These are phyloP conservation scores for Botrytis aclada DNA, from an alignment of 2,329 filamentous ascomycete species.

Conservation along the genomic window DNA sequence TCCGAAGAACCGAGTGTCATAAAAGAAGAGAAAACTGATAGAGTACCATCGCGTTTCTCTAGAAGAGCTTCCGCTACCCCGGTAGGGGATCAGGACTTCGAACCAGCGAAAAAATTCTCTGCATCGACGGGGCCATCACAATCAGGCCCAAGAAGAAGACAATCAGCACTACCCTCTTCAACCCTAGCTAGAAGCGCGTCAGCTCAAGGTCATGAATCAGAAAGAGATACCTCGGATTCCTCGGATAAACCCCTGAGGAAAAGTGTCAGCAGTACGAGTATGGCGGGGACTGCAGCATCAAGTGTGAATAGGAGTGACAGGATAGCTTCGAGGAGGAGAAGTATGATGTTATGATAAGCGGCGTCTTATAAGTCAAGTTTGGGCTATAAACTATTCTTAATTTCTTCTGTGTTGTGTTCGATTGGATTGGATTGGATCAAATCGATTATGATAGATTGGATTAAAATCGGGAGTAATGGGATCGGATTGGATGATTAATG, in stretches of 20 bases:
- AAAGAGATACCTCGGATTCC: slow-evolving; percentile 21
- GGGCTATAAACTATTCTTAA: slow-evolving; percentile 15
- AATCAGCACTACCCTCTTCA: slow-evolving; percentile 31
- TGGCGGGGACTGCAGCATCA: slow-evolving; percentile 23
- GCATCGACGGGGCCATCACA: slow-evolving; percentile 29
- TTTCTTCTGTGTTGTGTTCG: neutral
- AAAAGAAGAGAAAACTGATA: slow-evolving; percentile 24
- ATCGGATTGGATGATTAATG: slow-evolving; percentile 6
- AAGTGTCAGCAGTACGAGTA: slow-evolving; percentile 22
- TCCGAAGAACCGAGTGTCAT: slow-evolving; percentile 7
- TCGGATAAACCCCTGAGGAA: slow-evolving; percentile 27
- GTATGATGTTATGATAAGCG: slow-evolving; percentile 41
- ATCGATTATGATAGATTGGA: neutral
- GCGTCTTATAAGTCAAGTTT: slow-evolving; percentile 19
- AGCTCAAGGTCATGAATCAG: slow-evolving; percentile 16
- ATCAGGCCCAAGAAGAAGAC: slow-evolving; percentile 31
- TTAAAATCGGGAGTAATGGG: slow-evolving; percentile 8
- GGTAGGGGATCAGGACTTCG: slow-evolving; percentile 27
- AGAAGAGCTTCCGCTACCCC: slow-evolving; percentile 29
- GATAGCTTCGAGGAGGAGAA: slow-evolving; percentile 35
- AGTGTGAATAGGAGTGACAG: slow-evolving; percentile 32
- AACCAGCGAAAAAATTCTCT: slow-evolving; percentile 31
- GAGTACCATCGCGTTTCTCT: slow-evolving; percentile 25
- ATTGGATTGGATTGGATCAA: neutral
- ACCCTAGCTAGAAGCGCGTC: slow-evolving; percentile 25